These are phyloP conservation scores for Sarocladium strictum DNA, from an alignment of 2,329 filamentous ascomycete species.

Conservation along the genomic window DNA sequence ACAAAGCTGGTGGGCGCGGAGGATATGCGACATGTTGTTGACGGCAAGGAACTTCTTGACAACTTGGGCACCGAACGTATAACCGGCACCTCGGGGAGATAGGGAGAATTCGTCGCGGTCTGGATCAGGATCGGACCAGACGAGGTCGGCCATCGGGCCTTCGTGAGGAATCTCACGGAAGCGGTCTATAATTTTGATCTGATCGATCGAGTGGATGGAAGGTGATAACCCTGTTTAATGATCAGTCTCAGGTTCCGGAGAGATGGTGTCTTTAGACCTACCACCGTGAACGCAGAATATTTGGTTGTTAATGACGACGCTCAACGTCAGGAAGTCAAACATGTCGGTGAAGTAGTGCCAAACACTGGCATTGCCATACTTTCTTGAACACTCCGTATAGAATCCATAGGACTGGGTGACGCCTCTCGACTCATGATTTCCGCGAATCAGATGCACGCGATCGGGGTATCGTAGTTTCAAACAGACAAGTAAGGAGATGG, in stretches of 20 bases:
- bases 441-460: constrained; percentile 91
- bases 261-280: no score
- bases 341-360: constrained; percentile 99
- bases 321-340: constrained; percentile 97
- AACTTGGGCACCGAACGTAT: constrained; percentile 95
- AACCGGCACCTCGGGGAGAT: constrained; percentile 87
- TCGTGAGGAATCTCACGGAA: constrained; percentile 98
- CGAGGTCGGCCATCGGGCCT: constrained; percentile 97
- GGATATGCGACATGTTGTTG: constrained; percentile 95
- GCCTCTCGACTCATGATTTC: constrained; percentile 95
- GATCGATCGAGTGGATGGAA: constrained; percentile 95
- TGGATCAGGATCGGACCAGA: constrained; percentile 97
- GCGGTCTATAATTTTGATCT: constrained; percentile 99
- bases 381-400: constrained; percentile 95
- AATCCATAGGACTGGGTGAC: constrained; percentile 99
- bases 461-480: constrained; percentile 95
- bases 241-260: no score
- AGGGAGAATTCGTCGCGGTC: constrained; percentile 96
- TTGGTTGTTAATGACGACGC: constrained; percentile 96
- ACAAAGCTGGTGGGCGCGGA: constrained; percentile 96
- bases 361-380: constrained; percentile 97
- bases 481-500: constrained; percentile 94
- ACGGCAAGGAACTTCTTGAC: constrained; percentile 98
- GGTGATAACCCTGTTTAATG: constrained; percentile 62
- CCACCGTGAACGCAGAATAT: constrained; percentile 98